Conservation (phyloP, 352 stramenopile species). For the Aphanomyces stellatus region DNA sequence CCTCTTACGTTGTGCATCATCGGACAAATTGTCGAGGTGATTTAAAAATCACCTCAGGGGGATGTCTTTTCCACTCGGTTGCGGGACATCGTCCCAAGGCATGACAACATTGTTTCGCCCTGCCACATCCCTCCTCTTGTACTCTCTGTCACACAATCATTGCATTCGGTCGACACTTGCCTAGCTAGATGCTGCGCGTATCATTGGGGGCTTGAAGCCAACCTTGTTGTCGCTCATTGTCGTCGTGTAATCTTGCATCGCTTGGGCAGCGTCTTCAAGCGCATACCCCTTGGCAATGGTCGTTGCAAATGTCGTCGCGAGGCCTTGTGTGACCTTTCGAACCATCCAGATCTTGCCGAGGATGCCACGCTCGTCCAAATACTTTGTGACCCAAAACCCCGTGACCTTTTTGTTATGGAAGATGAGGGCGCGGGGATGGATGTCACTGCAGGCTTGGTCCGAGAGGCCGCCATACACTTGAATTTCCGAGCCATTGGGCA, state of each 20-base stretch:
- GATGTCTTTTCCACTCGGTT: too few relatives aligned
- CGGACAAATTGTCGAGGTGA: too few relatives aligned
- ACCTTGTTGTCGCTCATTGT: slow-evolving; percentile 21
- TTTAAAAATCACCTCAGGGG: too few relatives aligned
- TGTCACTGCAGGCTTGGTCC: not conserved
- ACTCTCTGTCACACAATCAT: too few relatives aligned
- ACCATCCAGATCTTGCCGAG: slow-evolving; percentile 8
- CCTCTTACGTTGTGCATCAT: too few relatives aligned
- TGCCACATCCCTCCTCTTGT: too few relatives aligned
- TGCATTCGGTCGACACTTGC: too few relatives aligned
- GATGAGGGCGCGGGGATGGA: slow-evolving; percentile 2
- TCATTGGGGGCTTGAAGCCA: slow-evolving; percentile 13
- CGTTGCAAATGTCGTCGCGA: slow-evolving; percentile 8
- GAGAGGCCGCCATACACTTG: slow-evolving; percentile 21
- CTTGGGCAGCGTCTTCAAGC: slow-evolving; percentile 8
- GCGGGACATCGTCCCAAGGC: too few relatives aligned
- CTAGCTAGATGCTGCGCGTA: too few relatives aligned
- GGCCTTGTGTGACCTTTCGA: not conserved
- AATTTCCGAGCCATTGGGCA: not conserved
- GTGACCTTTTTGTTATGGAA: slow-evolving; percentile 13
- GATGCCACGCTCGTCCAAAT: slow-evolving; percentile 4
- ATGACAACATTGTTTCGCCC: too few relatives aligned
- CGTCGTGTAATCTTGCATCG: slow-evolving; percentile 7
- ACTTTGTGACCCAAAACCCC: slow-evolving; percentile 13
- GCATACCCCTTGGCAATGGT: not conserved